These are phyloP conservation scores for Amanita molliuscula DNA, from an alignment of 768 basidiomycete species.

Conservation along the genomic window DNA sequence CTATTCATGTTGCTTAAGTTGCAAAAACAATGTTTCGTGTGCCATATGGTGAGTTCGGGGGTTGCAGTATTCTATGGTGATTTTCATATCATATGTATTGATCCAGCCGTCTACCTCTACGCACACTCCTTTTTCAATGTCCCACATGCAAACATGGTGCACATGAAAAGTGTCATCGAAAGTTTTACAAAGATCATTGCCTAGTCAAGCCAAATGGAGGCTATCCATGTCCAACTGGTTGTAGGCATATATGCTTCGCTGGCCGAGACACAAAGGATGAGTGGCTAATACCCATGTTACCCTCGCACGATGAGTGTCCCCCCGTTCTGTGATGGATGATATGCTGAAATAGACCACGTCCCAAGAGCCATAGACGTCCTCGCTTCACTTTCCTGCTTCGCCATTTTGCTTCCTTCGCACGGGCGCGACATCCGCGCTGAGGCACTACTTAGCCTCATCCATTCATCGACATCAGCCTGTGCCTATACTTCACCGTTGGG, in stretches of 20 bases:
- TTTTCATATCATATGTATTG: conserved; percentile 4
- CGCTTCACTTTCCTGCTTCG: too few relatives aligned
- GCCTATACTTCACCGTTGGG: too few relatives aligned
- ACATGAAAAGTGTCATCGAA: conserved; percentile 67
- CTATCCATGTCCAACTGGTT: conserved; percentile 69
- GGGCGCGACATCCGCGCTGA: too few relatives aligned
- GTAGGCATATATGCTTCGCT: conserved; percentile 63
- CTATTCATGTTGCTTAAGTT: conserved; percentile 47
- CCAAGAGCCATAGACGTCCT: too few relatives aligned
- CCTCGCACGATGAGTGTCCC: background rate
- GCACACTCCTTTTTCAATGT: conserved; percentile 61
- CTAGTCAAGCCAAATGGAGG: conserved; percentile 30
- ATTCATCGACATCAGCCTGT: too few relatives aligned
- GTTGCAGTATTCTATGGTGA: background rate
- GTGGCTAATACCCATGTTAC: background rate
- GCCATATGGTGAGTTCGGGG: conserved; percentile 56
- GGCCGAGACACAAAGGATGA: background rate
- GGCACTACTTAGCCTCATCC: too few relatives aligned
- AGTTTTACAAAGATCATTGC: conserved; percentile 52
- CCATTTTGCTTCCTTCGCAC: too few relatives aligned
- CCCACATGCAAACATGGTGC: conserved; percentile 73
- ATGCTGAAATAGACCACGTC: too few relatives aligned
- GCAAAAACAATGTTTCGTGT: conserved; percentile 42
- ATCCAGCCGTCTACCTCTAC: conserved; percentile 66
- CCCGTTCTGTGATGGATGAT: background rate